These are phyloP conservation scores for Backusella luteola DNA, from an alignment of 192 early-diverging fungal genomes.

Conservation along the genomic window DNA sequence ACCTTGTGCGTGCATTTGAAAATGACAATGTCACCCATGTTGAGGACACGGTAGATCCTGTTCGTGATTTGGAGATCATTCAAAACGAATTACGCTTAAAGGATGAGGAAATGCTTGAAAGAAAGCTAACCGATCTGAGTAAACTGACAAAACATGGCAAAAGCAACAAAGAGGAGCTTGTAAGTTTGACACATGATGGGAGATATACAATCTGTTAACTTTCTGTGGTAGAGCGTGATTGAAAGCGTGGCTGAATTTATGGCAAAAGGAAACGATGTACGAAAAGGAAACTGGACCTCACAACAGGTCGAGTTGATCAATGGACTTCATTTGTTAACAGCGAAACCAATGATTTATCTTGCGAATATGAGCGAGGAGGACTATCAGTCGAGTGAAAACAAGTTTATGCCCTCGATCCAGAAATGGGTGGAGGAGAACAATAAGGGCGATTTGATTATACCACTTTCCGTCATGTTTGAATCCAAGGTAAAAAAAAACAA, in stretches of 20 bases:
- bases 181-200: not conserved
- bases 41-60: constrained; percentile 64
- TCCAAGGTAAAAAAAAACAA: constrained; percentile 31
- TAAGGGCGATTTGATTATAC: constrained; percentile 66
- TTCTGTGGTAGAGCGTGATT: not conserved
- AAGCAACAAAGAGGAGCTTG: constrained; percentile 85
- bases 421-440: constrained; percentile 70
- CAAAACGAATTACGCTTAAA: constrained; percentile 74
- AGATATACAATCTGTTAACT: not conserved
- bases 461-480: constrained; percentile 69
- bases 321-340: constrained; percentile 67
- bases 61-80: constrained; percentile 78
- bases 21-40: constrained; percentile 65
- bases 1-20: constrained; percentile 71
- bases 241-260: constrained; percentile 54
- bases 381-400: constrained; percentile 62
- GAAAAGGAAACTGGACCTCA: constrained; percentile 62
- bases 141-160: constrained; percentile 68
- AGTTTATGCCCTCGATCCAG: constrained; percentile 61
- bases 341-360: constrained; percentile 76
- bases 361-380: constrained; percentile 72
- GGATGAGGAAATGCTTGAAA: constrained; percentile 59
- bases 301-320: constrained; percentile 75
- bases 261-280: constrained; percentile 65
- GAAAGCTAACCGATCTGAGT: constrained; percentile 64